These are phyloP conservation scores for Candida hungchunana DNA, from an alignment of 805 yeast species.

Conservation along the genomic window DNA sequence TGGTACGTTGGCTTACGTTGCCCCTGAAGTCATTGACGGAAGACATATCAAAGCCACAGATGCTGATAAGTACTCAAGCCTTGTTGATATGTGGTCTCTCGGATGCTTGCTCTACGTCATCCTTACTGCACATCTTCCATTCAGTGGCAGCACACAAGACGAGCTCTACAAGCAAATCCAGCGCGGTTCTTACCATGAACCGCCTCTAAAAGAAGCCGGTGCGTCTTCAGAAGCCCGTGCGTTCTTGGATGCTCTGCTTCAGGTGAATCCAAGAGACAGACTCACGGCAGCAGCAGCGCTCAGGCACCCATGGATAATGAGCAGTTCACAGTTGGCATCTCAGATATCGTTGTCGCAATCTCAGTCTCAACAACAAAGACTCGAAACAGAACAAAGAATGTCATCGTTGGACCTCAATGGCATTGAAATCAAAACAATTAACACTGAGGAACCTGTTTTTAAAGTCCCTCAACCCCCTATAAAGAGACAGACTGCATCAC, in stretches of 20 bases:
- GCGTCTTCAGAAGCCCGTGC: constrained; percentile 67
- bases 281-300: constrained; percentile 75
- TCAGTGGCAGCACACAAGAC: constrained; percentile 88
- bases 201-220: constrained; percentile 61
- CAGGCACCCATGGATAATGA: constrained; percentile 72
- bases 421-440: background rate
- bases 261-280: constrained; percentile 70
- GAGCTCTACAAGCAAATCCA: constrained; percentile 73
- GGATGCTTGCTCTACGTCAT: constrained; percentile 93
- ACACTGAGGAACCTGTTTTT: constrained; percentile 17
- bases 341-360: constrained; percentile 65
- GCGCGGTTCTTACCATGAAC: constrained; percentile 74
- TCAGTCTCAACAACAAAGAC: constrained; percentile 57
- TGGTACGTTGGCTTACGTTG: constrained; percentile 95
- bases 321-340: constrained; percentile 21
- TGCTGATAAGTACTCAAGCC: constrained; percentile 58
- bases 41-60: constrained; percentile 27
- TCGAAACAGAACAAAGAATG: constrained; percentile 24
- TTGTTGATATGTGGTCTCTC: constrained; percentile 96
- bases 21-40: constrained; percentile 79
- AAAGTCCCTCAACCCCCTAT: constrained; percentile 21
- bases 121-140: constrained; percentile 89
- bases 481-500: constrained; percentile 5
- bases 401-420: constrained; percentile 2
- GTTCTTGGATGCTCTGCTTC: constrained; percentile 66